phyloP scores from a whole-genome alignment of 805 yeast genomes.

The Metschnikowia arizonensis region DNA sequence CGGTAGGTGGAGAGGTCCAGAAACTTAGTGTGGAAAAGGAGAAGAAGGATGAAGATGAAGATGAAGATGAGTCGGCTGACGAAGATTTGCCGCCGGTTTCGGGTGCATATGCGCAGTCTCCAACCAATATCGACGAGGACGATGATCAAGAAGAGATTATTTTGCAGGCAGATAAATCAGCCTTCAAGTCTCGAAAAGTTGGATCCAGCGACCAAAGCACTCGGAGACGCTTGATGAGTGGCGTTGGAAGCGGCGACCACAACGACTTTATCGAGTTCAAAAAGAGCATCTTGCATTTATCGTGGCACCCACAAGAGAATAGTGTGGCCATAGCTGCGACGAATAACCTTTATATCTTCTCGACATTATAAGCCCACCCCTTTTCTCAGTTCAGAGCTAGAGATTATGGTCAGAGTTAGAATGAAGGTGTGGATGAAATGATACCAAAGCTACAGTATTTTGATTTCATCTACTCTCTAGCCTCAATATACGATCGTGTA shows the following conservation, averaged over 20 bases:
- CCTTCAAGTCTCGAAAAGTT: slow-evolving; percentile 77
- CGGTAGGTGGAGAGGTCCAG: slow-evolving; percentile 32
- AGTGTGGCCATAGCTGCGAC: slow-evolving; percentile 98
- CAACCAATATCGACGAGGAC: slow-evolving; percentile 28
- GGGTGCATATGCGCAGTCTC: slow-evolving; percentile 30
- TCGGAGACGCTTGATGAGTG: slow-evolving; percentile 50
- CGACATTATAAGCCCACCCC: slow-evolving; percentile 69
- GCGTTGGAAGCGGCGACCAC: slow-evolving; percentile 53
- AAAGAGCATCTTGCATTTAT: slow-evolving; percentile 87
- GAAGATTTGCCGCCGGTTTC: slow-evolving; percentile 27
- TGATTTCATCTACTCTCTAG: too few relatives aligned
- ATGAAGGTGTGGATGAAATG: too few relatives aligned
- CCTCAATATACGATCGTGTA: slow-evolving; percentile 1
- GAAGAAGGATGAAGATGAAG: slow-evolving; percentile 25
- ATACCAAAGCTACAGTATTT: too few relatives aligned
- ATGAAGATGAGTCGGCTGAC: slow-evolving; percentile 41
- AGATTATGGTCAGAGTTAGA: too few relatives aligned
- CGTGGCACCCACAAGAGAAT: slow-evolving; percentile 98
- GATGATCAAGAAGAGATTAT: slow-evolving; percentile 57
- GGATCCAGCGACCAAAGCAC: slow-evolving; percentile 35
- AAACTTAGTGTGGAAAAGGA: slow-evolving; percentile 1
- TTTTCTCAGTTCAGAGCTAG: too few relatives aligned
- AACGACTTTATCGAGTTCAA: slow-evolving; percentile 81
- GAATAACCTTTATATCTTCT: slow-evolving; percentile 82
- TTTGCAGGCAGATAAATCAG: slow-evolving; percentile 96